These are phyloP conservation scores for Penicillium lividum DNA, from an alignment of 495 filamentous ascomycete genomes.

Conservation along the genomic window DNA sequence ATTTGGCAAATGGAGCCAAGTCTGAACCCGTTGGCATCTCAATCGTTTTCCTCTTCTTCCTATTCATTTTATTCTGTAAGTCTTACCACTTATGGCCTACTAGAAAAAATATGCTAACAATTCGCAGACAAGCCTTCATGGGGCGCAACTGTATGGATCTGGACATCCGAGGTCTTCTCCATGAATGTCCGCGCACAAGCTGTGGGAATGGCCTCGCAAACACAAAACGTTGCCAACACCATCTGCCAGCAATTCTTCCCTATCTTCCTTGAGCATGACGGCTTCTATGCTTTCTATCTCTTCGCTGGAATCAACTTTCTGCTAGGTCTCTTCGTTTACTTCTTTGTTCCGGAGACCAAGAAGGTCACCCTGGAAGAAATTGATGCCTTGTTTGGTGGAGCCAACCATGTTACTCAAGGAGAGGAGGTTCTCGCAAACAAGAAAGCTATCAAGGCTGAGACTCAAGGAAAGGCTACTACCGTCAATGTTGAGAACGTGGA, in stretches of 20 bases:
- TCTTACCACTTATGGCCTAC: not conserved
- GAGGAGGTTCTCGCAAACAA: constrained; percentile 38
- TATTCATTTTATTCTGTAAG: constrained; percentile 67
- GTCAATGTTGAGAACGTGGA: constrained; percentile 33
- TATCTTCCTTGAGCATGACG: constrained; percentile 58
- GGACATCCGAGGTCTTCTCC: constrained; percentile 64
- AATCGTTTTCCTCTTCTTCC: constrained; percentile 62
- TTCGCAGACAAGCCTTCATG: constrained; percentile 61
- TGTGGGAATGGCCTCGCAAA: constrained; percentile 68
- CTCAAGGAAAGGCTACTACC: constrained; percentile 27
- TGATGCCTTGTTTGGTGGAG: constrained; percentile 59
- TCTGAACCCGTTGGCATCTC: constrained; percentile 59
- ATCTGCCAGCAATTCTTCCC: constrained; percentile 71
- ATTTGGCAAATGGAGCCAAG: constrained; percentile 46
- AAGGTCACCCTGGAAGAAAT: constrained; percentile 66
- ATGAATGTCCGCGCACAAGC: constrained; percentile 69
- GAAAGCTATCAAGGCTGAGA: constrained; percentile 25
- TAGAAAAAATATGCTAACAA: constrained; percentile 17
- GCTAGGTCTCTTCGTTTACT: constrained; percentile 70
- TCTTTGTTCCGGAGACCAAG: constrained; percentile 76
- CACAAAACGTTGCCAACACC: constrained; percentile 64
- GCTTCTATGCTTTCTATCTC: constrained; percentile 56
- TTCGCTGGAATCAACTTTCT: constrained; percentile 56
- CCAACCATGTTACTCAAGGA: constrained; percentile 58
- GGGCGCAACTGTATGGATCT: constrained; percentile 69